Conservation (phyloP, 495 filamentous ascomycete species). For the Tuber magnatum region DNA sequence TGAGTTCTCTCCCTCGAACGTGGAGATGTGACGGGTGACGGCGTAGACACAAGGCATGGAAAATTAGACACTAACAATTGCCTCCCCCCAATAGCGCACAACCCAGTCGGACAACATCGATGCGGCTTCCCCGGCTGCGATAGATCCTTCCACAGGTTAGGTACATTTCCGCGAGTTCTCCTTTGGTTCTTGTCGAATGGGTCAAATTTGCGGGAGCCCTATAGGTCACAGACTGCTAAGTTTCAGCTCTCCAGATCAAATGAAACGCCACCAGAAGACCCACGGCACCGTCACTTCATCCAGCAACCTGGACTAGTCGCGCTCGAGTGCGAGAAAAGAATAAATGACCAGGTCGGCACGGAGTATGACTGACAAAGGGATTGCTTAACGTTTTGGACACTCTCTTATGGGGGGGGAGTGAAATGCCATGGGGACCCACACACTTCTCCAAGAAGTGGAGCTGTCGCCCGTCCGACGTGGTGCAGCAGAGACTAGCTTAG, state of each 20-base stretch:
- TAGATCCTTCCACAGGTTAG: constrained; percentile 52
- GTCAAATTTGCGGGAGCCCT: background rate
- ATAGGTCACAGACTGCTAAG: constrained; percentile 18
- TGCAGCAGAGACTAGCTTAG: background rate
- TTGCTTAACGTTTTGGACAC: background rate
- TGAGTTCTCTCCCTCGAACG: constrained; percentile 6
- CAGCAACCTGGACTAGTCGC: background rate
- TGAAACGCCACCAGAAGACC: constrained; percentile 40
- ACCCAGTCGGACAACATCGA: constrained; percentile 44
- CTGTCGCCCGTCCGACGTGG: background rate
- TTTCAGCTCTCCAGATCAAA: constrained; percentile 31
- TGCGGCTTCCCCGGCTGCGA: constrained; percentile 48
- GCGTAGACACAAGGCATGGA: constrained; percentile 22
- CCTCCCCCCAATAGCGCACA: constrained; percentile 49
- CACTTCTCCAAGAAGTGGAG: background rate
- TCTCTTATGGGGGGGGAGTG: background rate
- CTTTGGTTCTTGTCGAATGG: constrained; percentile 8
- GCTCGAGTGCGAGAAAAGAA: background rate
- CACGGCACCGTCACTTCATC: constrained; percentile 27
- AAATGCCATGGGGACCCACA: background rate
- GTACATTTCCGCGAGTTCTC: constrained; percentile 49
- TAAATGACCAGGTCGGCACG: background rate
- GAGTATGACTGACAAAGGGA: background rate
- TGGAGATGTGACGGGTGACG: constrained; percentile 22
- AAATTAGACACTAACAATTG: constrained; percentile 51